Conservation (phyloP, 306 rosid genomes). For the Gynostemma pentaphyllum region DNA sequence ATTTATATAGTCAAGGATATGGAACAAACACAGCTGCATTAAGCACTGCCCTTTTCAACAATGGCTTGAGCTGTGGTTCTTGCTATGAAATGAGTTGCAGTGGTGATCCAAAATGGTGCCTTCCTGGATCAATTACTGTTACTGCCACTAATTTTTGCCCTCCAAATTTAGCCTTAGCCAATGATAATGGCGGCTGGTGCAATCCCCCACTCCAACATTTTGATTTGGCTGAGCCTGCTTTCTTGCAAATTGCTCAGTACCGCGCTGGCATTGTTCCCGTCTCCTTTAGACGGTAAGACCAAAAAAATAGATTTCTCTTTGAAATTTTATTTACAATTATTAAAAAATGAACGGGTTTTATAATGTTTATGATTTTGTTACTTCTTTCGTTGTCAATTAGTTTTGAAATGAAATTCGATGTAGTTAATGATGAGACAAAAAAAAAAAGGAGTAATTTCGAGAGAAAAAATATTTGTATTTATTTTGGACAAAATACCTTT, state of each 20-base stretch:
- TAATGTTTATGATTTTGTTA: too few relatives aligned
- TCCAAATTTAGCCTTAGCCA: slow-evolving; percentile 54
- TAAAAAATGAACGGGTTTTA: too few relatives aligned
- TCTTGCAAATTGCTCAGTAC: slow-evolving; percentile 75
- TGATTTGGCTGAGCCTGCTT: slow-evolving; percentile 89
- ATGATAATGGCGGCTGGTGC: slow-evolving; percentile 95
- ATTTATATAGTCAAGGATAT: slow-evolving; percentile 81
- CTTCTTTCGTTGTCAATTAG: too few relatives aligned
- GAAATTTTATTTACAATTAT: too few relatives aligned
- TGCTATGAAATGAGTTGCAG: slow-evolving; percentile 66
- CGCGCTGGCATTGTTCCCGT: slow-evolving; percentile 91
- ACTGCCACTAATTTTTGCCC: slow-evolving; percentile 95
- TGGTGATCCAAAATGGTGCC: slow-evolving; percentile 89
- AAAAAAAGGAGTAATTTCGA: too few relatives aligned
- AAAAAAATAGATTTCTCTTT: background rate
- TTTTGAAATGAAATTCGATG: too few relatives aligned
- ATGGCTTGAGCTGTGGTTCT: slow-evolving; percentile 79
- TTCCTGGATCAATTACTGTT: slow-evolving; percentile 49
- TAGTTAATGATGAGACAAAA: too few relatives aligned
- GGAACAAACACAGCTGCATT: slow-evolving; percentile 82
- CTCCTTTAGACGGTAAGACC: slow-evolving; percentile 55
- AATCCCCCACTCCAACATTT: slow-evolving; percentile 88
- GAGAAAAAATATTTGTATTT: too few relatives aligned
- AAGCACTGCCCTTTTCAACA: slow-evolving; percentile 86
- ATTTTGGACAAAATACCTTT: too few relatives aligned